Percentiles rank a stretch among this genome's conserved stretches.
phyloP scores from a whole-genome alignment of 228 moss, liverwort and hornwort species.

The Sphagnum magellanicum region DNA sequence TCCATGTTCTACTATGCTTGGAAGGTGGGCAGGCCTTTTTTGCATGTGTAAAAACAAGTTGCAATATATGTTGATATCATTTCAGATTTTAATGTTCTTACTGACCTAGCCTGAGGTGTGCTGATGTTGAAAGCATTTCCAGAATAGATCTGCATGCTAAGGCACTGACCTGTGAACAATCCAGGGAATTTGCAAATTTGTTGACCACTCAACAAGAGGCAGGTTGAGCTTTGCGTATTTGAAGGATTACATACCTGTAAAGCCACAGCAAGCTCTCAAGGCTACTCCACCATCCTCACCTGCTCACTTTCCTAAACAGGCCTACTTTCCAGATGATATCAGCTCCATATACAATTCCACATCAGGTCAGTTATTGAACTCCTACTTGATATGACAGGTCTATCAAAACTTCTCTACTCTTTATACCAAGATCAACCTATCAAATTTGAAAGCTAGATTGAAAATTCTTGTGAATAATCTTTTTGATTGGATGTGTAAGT shows the following conservation, averaged over 20 bases:
- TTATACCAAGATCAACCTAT: not conserved
- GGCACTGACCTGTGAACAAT: conserved; percentile 3
- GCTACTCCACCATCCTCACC: conserved; percentile 23
- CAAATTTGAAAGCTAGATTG: too few relatives aligned
- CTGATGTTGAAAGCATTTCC: not conserved
- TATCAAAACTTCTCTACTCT: not conserved
- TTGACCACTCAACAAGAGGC: conserved; percentile 72
- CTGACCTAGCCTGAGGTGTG: not conserved
- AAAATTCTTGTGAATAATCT: too few relatives aligned
- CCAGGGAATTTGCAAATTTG: conserved; percentile 87
- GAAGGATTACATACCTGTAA: conserved; percentile 48
- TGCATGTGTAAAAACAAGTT: not conserved
- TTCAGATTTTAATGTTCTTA: too few relatives aligned
- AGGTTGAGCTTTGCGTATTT: conserved; percentile 72
- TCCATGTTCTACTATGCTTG: conserved; percentile 84
- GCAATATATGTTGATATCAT: not conserved
- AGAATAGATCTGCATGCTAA: not conserved
- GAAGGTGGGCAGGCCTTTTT: conserved; percentile 48
- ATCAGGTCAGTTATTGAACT: conserved; percentile 17
- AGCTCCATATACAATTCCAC: conserved; percentile 18
- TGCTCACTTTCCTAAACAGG: conserved; percentile 22
- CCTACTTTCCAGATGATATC: conserved; percentile 25
- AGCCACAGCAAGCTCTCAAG: conserved; percentile 19
- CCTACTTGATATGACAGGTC: not conserved
- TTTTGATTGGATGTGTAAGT: too few relatives aligned